Percentiles rank a stretch among this genome's conserved stretches.
phyloP scores from a whole-genome alignment of 2,329 filamentous ascomycete genomes.

The Kalmusia sp. region DNA sequence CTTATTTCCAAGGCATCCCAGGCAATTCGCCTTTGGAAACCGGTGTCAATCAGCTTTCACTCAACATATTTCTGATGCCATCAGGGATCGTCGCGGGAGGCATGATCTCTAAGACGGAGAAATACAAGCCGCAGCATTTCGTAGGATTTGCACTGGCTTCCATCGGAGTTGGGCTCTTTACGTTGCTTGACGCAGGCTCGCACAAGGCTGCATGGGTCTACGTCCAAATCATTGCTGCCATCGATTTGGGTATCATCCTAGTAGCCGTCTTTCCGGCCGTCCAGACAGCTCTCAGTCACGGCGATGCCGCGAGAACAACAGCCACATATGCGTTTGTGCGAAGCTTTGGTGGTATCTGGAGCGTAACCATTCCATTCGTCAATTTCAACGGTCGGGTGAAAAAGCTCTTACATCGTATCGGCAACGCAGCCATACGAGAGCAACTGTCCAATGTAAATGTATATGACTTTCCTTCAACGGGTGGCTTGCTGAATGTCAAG shows the following conservation, averaged over 20 bases:
- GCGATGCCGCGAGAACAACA: conserved; percentile 17
- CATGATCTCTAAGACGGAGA: conserved; percentile 27
- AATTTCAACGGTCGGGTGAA: conserved; percentile 10
- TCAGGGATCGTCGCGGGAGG: conserved; percentile 7
- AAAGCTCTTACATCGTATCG: not conserved
- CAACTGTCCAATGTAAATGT: not conserved
- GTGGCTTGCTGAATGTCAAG: not conserved
- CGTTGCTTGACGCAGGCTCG: not conserved
- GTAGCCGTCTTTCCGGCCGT: conserved; percentile 17
- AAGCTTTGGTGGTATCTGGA: conserved; percentile 28
- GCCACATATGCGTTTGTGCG: conserved; percentile 23
- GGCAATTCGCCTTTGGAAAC: conserved; percentile 7
- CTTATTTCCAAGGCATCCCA: conserved; percentile 26
- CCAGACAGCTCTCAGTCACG: conserved; percentile 14
- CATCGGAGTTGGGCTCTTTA: not conserved
- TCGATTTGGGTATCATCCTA: conserved; percentile 15
- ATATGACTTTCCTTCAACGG: not conserved
- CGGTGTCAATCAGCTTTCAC: conserved; percentile 19
- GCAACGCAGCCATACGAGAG: not conserved
- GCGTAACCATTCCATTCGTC: conserved; percentile 20
- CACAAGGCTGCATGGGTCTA: conserved; percentile 18
- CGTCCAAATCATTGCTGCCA: conserved; percentile 16
- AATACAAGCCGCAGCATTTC: conserved; percentile 23
- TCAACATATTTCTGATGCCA: conserved; percentile 10
- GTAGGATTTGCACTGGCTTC: conserved; percentile 3